These are phyloP conservation scores for Dichotomopilus funicola DNA, from an alignment of 2,329 filamentous ascomycete genomes.

Conservation along the genomic window DNA sequence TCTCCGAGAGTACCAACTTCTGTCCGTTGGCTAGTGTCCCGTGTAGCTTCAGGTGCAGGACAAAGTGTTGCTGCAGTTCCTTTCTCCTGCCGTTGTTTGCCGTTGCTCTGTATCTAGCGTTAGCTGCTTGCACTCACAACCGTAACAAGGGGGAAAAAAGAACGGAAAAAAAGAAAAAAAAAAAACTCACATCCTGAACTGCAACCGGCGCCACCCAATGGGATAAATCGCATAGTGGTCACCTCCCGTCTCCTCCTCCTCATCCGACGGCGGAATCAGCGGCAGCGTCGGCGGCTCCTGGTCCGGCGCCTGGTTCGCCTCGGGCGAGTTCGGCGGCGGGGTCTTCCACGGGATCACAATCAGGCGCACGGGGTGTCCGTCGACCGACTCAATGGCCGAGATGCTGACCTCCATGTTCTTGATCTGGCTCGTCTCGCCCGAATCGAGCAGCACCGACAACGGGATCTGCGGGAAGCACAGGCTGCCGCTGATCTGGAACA, in stretches of 20 bases:
- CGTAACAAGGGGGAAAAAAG: background rate
- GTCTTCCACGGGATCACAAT: constrained; percentile 99
- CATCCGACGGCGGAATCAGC: constrained; percentile 60
- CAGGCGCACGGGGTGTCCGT: constrained; percentile 84
- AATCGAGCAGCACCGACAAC: constrained; percentile 74
- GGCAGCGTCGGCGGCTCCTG: constrained; percentile 82
- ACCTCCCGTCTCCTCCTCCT: constrained; percentile 54
- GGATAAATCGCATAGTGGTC: constrained; percentile 80
- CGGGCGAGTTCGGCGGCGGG: constrained; percentile 70
- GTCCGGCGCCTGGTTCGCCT: constrained; percentile 59
- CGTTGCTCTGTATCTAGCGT: constrained; percentile 56
- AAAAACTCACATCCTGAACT: constrained; percentile 68
- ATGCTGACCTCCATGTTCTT: constrained; percentile 79
- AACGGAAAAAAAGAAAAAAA: background rate
- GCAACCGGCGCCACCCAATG: constrained; percentile 87
- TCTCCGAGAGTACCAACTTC: constrained; percentile 75
- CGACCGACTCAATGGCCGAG: constrained; percentile 89
- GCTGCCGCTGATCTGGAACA: constrained; percentile 86
- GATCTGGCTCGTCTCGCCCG: constrained; percentile 77
- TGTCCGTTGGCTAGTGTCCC: constrained; percentile 77
- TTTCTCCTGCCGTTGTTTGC: constrained; percentile 93
- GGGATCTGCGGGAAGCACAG: constrained; percentile 43
- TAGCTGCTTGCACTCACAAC: no score
- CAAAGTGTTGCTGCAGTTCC: constrained; percentile 93
- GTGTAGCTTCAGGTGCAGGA: constrained; percentile 78